Base-by-base conservation (phyloP, 768 basidiomycete species). In the Crassisporium funariophilum region DNA sequence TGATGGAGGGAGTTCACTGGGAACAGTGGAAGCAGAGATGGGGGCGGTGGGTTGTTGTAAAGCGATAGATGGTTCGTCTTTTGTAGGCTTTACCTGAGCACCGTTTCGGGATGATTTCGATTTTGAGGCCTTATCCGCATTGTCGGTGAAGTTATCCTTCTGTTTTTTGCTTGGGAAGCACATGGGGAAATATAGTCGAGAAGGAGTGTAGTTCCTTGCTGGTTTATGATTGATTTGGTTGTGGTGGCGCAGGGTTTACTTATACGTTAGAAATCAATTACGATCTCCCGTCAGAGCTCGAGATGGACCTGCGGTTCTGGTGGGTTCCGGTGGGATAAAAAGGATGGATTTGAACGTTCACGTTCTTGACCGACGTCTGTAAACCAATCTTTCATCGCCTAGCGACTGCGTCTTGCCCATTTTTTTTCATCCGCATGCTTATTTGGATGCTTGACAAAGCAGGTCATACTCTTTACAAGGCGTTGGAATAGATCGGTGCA, bases 121-220 rank as follows among this genome's bases (percentile, higher is more conserved):
- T 42, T 53, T 53, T 23, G 47, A 35, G 23, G 41, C 44, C 36
- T 50, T 57, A 16, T 52, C 46, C 24, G 54, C 29, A 24, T 53
- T 54, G 57, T 66, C 65, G 46, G 51, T 46, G 58, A 68, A 68
- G 52, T 68, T 67, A 44, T 67, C 55, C 46, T 65, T 63, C 54
- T 68, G 67, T 29, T 61, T 60, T 56, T 67, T 68, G 52, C 54
- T 65, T 46, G 64, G 64, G 63, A 68, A 68, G 52, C 67, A 68
- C 67, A 68, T 68, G 50, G 50, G 49, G 49, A 47, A 54, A 52
- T 37, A 42, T 23, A 35, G 48, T 25, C 42, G 41, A 38, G 51
- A 53, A 44, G 37, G 48, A 33, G 43, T 44, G 29, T 20, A 35
- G 15, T 22, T 29, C 24, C 36, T 37, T 41, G 36, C n/a, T 41